Percentiles rank a stretch among this genome's conserved stretches.
These are phyloP conservation scores for Schizochytrium sp. DNA, from an alignment of 108 stramenopile genomes.

Conservation along the genomic window DNA sequence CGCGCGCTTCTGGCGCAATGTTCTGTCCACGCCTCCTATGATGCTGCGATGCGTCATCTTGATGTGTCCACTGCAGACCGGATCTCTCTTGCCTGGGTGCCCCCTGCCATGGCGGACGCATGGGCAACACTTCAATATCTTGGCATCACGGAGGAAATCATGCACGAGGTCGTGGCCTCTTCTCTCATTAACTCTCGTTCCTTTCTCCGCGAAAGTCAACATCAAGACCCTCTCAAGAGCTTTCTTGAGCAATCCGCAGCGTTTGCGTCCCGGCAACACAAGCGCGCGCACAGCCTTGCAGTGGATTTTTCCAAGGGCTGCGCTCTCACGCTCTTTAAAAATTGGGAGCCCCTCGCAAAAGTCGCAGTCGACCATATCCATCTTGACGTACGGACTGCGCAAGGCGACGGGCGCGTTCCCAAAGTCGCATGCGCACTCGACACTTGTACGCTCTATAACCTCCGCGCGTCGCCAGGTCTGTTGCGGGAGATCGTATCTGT, in stretches of 20 bases:
- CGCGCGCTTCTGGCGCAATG: not conserved
- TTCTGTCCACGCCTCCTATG: not conserved
- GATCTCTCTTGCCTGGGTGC: not conserved
- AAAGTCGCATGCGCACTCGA: not conserved
- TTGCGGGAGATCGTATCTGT: not conserved
- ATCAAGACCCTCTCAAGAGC: too few relatives aligned
- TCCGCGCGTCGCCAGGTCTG: not conserved
- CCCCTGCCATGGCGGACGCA: not conserved
- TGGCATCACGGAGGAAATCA: not conserved
- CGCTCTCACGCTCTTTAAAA: not conserved
- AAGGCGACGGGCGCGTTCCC: not conserved
- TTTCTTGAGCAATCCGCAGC: too few relatives aligned
- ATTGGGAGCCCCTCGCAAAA: not conserved
- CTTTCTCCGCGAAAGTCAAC: not conserved
- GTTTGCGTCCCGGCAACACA: too few relatives aligned
- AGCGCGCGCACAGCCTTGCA: not conserved
- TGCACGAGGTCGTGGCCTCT: not conserved
- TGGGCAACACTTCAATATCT: not conserved
- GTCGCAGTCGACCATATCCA: not conserved
- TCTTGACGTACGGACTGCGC: not conserved
- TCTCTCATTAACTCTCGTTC: not conserved
- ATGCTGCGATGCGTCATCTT: not conserved
- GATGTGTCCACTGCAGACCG: not conserved
- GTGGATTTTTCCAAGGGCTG: not conserved
- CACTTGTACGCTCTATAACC: not conserved